A percentile compares a stretch with the other conserved stretches of the same genome.
phyloP scores from a whole-genome alignment of 495 filamentous ascomycete genomes.

The Penicillium cinerascens region DNA sequence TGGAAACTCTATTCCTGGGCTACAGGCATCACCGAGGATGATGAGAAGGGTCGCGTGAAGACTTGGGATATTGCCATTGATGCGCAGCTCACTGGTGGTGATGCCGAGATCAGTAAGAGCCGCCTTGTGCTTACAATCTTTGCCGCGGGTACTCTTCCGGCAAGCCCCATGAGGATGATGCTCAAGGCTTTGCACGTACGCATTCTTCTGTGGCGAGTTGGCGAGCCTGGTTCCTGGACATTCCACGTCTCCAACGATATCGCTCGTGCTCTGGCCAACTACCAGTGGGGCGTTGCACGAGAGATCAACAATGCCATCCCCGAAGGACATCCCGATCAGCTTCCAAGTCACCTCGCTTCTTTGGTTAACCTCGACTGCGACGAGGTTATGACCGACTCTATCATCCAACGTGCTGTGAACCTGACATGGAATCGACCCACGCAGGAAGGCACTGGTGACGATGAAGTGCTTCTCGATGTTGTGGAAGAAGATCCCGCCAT shows the following conservation, averaged over 20 bases:
- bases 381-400: slow-evolving; percentile 68
- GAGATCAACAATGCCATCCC: slow-evolving; percentile 58
- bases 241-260: slow-evolving; percentile 60
- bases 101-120: slow-evolving; percentile 83
- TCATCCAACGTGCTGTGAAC: slow-evolving; percentile 85
- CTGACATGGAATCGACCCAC: slow-evolving; percentile 83
- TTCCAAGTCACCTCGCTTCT: slow-evolving; percentile 71
- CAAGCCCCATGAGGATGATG: slow-evolving; percentile 82
- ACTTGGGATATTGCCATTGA: slow-evolving; percentile 94
- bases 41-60: slow-evolving; percentile 83
- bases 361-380: slow-evolving; percentile 75
- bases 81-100: slow-evolving; percentile 91
- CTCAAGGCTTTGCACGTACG: slow-evolving; percentile 89
- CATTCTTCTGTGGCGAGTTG: slow-evolving; percentile 77
- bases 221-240: slow-evolving; percentile 57
- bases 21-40: slow-evolving; percentile 76
- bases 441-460: slow-evolving; percentile 55
- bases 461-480: slow-evolving; percentile 71
- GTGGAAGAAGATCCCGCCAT: slow-evolving; percentile 86
- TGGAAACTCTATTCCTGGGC: slow-evolving; percentile 69
- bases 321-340: slow-evolving; percentile 55
- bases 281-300: slow-evolving; percentile 78
- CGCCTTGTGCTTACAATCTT: slow-evolving; percentile 83
- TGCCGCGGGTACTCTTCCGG: slow-evolving; percentile 81
- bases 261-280: slow-evolving; percentile 63